These are phyloP conservation scores for Neurospora sp. DNA, from an alignment of 495 filamentous ascomycete genomes.

Conservation along the genomic window DNA sequence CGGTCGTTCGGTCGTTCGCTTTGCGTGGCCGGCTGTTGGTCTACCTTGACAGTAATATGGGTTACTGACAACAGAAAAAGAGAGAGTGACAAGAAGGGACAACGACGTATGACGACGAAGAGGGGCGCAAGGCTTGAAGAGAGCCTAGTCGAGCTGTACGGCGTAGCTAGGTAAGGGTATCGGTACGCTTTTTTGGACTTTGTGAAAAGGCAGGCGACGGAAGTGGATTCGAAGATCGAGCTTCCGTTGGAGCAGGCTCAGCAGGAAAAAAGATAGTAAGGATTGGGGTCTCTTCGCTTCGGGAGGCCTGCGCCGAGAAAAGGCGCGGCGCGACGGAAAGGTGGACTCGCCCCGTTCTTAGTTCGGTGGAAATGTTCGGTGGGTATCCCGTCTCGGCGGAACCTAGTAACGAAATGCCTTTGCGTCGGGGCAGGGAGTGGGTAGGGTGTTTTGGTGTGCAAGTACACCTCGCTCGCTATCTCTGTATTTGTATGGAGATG, in stretches of 20 bases:
- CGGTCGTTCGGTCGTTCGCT: not conserved
- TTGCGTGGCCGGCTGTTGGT: not conserved
- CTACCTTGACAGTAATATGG: not conserved
- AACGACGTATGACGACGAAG: not conserved
- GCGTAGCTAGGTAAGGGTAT: not conserved
- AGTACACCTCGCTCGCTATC: not conserved
- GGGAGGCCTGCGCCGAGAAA: not conserved
- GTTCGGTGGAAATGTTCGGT: not conserved
- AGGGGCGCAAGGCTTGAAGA: not conserved
- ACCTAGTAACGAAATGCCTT: not conserved
- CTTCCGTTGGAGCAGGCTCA: not conserved
- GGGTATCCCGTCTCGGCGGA: not conserved
- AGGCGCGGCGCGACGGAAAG: not conserved
- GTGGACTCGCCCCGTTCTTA: not conserved
- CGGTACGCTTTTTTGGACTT: not conserved
- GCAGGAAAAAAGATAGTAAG: not conserved
- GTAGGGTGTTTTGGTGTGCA: not conserved
- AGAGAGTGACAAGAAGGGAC: not conserved
- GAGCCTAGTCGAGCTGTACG: not conserved
- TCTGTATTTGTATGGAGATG: not conserved
- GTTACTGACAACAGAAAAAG: not conserved
- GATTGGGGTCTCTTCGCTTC: not conserved
- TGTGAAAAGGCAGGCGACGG: not conserved
- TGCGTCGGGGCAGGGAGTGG: not conserved
- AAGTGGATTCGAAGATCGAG: not conserved